Evolutionary conservation across 164 flowering plant genomes (phyloP), one percentile per base, ranked within the genome.

Genomic region (Tetrastigma voinierianum): DNA sequence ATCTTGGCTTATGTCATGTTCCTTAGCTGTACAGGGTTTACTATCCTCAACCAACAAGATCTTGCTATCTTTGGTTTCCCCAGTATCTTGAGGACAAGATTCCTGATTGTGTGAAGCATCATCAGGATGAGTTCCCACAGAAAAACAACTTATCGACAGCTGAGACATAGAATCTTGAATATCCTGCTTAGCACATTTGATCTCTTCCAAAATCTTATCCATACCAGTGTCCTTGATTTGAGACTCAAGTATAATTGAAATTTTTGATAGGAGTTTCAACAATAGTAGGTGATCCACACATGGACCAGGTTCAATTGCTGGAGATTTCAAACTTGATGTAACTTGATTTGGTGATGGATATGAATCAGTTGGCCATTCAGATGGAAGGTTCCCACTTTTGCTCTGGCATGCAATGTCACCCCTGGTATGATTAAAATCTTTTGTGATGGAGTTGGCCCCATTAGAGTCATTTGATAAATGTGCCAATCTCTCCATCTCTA

Each of bases 401-500:
- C 61, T 70, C 25, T 57, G 46, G 12, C 62, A 72, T 13, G 51
- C 68, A 61, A 21, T 67, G 32, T 78, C 81, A 63, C 77, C 12
- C 65, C 20, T 66, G 69, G 76, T 76, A 17, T 67, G 64, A 25
- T 65, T 46, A 57, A 74, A 44, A 74, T 32, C 40, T 32, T 53
- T 19, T 18, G n/a, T 16, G 18, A 17, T 18, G 18, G 57, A 53
- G 11, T 4, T 17, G 57, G 9, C 18, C 18, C 57, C 20, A 9
- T 53, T 18, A 15, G 57, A 53, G 18, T 53, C 4, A 53, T 53
- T 53, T 16, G 80, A 76, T 48, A 62, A n/a, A 4, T 74, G 71
- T 14, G 71, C 84, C 21, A 80, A 68, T 70, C 70, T 77, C 70
- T 84, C 87, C 85, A 84, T 80, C 65, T 84, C 83, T 7, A 82